These are phyloP conservation scores for Dentipellis sp. DNA, from an alignment of 768 basidiomycete genomes.

Conservation along the genomic window DNA sequence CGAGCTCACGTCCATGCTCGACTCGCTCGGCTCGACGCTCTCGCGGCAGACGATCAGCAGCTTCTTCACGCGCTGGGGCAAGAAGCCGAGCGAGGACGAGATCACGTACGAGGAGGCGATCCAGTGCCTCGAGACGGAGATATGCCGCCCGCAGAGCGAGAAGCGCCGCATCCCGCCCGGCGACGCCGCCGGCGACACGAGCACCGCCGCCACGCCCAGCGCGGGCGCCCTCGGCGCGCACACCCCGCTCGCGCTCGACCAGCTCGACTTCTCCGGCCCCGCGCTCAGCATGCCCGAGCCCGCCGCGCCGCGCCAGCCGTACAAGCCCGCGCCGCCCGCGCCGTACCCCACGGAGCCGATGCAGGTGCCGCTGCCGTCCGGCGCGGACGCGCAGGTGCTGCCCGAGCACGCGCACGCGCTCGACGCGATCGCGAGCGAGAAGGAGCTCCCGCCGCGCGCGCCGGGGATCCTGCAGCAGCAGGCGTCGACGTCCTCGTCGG, in stretches of 20 bases:
- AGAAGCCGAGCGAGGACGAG: conserved; percentile 56
- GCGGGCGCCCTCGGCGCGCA: conserved; percentile 25
- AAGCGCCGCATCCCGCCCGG: conserved; percentile 54
- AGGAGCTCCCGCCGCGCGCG: background rate
- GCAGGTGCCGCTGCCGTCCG: background rate
- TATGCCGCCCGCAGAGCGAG: conserved; percentile 64
- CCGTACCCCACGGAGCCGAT: conserved; percentile 1
- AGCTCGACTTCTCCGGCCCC: conserved; percentile 57
- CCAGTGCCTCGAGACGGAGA: conserved; percentile 78
- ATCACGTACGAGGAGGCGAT: conserved; percentile 74
- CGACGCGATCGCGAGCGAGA: background rate
- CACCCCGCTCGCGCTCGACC: conserved; percentile 31
- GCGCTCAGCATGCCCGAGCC: conserved; percentile 23
- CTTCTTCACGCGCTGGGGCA: conserved; percentile 71
- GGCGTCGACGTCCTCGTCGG: conserved; percentile 35
- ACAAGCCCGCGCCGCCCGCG: background rate
- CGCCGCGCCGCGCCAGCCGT: background rate
- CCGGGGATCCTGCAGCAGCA: conserved; percentile 16
- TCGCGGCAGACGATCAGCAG: conserved; percentile 66
- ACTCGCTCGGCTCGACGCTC: conserved; percentile 92
- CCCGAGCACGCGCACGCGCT: background rate
- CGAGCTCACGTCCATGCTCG: conserved; percentile 91
- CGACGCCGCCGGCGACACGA: conserved; percentile 33
- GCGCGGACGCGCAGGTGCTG: background rate
- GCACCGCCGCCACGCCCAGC: conserved; percentile 44